A percentile compares a stretch with the other conserved stretches of the same genome.
phyloP scores from a whole-genome alignment of 108 stramenopile species.

The Skeletonema marinoi region DNA sequence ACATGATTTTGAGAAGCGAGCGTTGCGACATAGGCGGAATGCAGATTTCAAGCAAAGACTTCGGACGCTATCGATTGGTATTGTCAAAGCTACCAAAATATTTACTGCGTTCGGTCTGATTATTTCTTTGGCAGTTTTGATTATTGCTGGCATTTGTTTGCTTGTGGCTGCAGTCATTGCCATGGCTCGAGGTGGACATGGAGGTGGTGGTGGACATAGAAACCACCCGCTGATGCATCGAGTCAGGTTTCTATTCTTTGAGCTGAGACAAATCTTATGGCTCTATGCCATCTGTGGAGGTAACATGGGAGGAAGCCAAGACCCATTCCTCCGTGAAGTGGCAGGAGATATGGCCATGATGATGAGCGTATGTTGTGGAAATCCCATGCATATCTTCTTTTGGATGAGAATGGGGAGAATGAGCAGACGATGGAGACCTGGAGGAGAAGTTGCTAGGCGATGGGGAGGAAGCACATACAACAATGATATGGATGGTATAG shows the following conservation, averaged over 20 bases:
- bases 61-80: neutral
- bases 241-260: slow-evolving; percentile 55
- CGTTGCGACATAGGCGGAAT: slow-evolving; percentile 33
- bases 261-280: slow-evolving; percentile 81
- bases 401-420: slow-evolving; percentile 66
- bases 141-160: slow-evolving; percentile 60
- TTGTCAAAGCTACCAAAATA: slow-evolving; percentile 59
- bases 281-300: slow-evolving; percentile 83
- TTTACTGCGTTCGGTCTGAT: slow-evolving; percentile 85
- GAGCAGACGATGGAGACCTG: slow-evolving; percentile 37
- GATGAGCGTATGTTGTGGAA: slow-evolving; percentile 69
- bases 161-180: slow-evolving; percentile 80
- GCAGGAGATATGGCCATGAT: slow-evolving; percentile 74
- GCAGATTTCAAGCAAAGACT: slow-evolving; percentile 48
- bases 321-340: slow-evolving; percentile 79
- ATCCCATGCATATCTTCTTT: slow-evolving; percentile 66
- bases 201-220: slow-evolving; percentile 26
- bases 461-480: slow-evolving; percentile 30
- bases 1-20: slow-evolving; percentile 67
- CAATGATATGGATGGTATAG: slow-evolving; percentile 32
- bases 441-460: slow-evolving; percentile 5
- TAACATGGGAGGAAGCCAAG: slow-evolving; percentile 46
- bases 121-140: slow-evolving; percentile 68
- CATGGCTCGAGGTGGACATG: slow-evolving; percentile 55
- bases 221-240: slow-evolving; percentile 54